Percentiles rank a stretch among this genome's conserved stretches.
These are phyloP conservation scores for Fusarium nanum DNA, from an alignment of 2,329 filamentous ascomycete genomes.

Conservation along the genomic window DNA sequence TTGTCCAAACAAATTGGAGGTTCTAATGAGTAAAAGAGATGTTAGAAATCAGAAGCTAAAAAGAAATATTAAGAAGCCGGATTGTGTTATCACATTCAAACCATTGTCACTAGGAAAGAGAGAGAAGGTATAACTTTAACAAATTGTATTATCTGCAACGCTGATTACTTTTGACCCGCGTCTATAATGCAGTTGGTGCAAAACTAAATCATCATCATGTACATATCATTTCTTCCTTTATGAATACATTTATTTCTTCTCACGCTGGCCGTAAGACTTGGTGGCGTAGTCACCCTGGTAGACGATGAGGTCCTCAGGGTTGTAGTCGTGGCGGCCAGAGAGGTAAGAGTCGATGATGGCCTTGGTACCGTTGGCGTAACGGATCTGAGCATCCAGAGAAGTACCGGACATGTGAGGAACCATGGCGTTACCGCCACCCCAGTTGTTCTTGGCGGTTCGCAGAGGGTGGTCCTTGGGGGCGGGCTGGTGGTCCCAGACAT, in stretches of 20 bases:
- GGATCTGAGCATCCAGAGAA: conserved; percentile 96
- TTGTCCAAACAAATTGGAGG: not conserved
- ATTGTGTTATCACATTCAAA: not conserved
- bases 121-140: conserved; percentile 28
- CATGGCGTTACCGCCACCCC: conserved; percentile 98
- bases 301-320: conserved; percentile 90
- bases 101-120: not conserved
- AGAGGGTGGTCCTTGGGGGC: conserved; percentile 93
- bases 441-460: conserved; percentile 92
- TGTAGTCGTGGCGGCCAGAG: conserved; percentile 87
- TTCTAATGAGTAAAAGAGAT: not conserved
- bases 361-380: conserved; percentile 90
- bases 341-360: conserved; percentile 92
- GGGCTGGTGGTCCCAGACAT: conserved; percentile 98
- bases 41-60: not conserved
- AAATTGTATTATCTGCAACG: conserved; percentile 43
- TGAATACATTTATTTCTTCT: conserved; percentile 52
- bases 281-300: conserved; percentile 92
- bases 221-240: conserved; percentile 35
- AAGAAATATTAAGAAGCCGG: not conserved
- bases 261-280: conserved; percentile 87
- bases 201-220: conserved; percentile 40
- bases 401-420: conserved; percentile 99
- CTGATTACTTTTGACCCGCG: conserved; percentile 39
- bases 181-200: conserved; percentile 37